Percentiles rank a stretch among this genome's conserved stretches.
Evolutionary conservation across 2,329 filamentous ascomycete genomes (phyloP).

Genomic region (Calonectria pauciramosa): DNA sequence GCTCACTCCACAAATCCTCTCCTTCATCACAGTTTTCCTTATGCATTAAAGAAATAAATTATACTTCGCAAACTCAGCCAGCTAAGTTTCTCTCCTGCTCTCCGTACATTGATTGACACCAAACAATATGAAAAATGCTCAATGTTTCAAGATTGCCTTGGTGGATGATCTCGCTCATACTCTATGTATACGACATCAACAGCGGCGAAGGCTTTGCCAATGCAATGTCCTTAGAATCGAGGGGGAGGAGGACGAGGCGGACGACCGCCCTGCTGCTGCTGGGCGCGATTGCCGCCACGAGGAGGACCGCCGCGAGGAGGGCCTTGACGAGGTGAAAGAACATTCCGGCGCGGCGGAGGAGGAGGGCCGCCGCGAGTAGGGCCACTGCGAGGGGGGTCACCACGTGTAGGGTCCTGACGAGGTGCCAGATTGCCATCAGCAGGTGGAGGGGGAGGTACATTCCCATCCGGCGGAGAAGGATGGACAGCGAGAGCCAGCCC

Average conservation of each 20-base stretch:
- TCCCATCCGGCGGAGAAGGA: neutral
- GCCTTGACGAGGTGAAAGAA: neutral
- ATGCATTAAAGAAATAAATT: neutral
- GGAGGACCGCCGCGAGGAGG: neutral
- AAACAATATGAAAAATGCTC: neutral
- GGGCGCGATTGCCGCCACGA: neutral
- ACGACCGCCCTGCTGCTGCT: too few species aligned
- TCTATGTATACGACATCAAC: neutral
- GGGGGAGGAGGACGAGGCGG: neutral
- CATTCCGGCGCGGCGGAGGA: too few species aligned
- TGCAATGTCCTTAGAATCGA: neutral
- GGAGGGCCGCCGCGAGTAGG: neutral
- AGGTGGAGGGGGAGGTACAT: neutral
- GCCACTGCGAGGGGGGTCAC: too few species aligned
- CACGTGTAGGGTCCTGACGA: too few species aligned
- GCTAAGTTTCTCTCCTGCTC: neutral
- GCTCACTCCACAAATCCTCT: neutral
- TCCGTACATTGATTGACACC: neutral
- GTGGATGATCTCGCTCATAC: neutral
- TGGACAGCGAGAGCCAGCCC: neutral
- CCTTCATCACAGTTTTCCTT: neutral
- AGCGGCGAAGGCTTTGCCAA: neutral
- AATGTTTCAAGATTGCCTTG: neutral
- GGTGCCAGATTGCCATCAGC: neutral
- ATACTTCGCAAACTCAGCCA: neutral